Conservation (phyloP, 495 filamentous ascomycete species). For the Copromyces sp. region DNA sequence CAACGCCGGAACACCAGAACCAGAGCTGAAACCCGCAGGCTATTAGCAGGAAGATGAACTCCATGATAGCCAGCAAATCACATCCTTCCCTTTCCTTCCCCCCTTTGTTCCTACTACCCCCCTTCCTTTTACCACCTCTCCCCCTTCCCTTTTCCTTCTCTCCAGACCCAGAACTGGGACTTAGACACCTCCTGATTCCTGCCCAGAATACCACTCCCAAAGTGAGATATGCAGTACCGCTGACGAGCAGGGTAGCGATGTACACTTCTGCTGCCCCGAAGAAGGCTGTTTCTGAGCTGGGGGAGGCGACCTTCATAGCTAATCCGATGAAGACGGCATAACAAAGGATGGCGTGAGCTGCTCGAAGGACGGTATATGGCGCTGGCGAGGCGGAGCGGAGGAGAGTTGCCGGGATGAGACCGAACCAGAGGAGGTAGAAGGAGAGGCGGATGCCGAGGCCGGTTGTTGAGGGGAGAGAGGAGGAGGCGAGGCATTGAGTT, state of each 20-base stretch:
- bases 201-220: background rate
- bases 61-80: background rate
- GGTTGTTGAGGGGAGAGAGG: background rate
- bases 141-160: background rate
- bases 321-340: slow-evolving; percentile 16
- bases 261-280: slow-evolving; percentile 20
- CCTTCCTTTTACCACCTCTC: background rate
- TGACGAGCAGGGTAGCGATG: slow-evolving; percentile 24
- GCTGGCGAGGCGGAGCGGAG: background rate
- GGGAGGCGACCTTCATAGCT: background rate
- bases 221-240: background rate
- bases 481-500: background rate
- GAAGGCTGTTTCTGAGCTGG: background rate
- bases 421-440: slow-evolving; percentile 29
- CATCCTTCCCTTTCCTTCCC: background rate
- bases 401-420: slow-evolving; percentile 4
- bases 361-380: slow-evolving; percentile 5
- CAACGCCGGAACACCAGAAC: slow-evolving; percentile 26
- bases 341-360: slow-evolving; percentile 10
- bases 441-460: slow-evolving; percentile 28
- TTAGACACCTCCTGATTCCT: background rate
- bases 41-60: slow-evolving; percentile 16
- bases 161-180: background rate
- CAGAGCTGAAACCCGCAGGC: slow-evolving; percentile 27
- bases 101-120: background rate